Percentiles rank a stretch among this genome's conserved stretches.
phyloP scores from a whole-genome alignment of 148 eudicot genomes.

The Chenopodium formosanum region DNA sequence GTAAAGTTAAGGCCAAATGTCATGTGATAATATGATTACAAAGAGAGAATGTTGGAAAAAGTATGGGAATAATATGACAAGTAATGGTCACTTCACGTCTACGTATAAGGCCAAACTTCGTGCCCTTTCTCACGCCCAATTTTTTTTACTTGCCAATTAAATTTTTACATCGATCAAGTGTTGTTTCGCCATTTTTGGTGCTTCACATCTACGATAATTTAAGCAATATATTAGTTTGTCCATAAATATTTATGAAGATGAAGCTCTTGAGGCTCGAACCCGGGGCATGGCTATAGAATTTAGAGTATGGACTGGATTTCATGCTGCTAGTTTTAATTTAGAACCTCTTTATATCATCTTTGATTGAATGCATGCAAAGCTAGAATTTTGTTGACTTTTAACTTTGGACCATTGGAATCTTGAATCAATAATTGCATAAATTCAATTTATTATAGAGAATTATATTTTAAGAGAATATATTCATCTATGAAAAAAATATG shows the following conservation, averaged over 20 bases:
- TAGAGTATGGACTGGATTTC: not conserved
- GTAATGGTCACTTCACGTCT: constrained; percentile 6
- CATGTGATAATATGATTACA: constrained; percentile 10
- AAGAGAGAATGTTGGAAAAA: constrained; percentile 23
- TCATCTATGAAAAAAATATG: too few species aligned
- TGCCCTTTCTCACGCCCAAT: not conserved
- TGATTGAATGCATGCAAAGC: not conserved
- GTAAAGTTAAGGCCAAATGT: constrained; percentile 17
- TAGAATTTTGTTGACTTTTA: not conserved
- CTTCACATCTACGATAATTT: too few species aligned
- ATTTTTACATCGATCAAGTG: not conserved
- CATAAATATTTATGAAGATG: too few species aligned
- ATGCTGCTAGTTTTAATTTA: too few species aligned
- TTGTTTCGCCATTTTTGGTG: not conserved
- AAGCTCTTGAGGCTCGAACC: too few species aligned
- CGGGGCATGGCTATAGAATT: too few species aligned
- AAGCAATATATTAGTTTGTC: too few species aligned
- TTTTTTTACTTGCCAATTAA: too few species aligned
- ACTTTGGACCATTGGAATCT: not conserved
- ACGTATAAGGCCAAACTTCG: not conserved
- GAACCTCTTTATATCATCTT: too few species aligned
- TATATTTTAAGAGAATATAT: too few species aligned
- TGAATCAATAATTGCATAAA: too few species aligned
- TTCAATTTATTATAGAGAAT: too few species aligned
- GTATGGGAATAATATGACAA: constrained; percentile 3